These are phyloP conservation scores for Paecilomyces fulvus DNA, from an alignment of 2,329 filamentous ascomycete genomes.

Conservation along the genomic window DNA sequence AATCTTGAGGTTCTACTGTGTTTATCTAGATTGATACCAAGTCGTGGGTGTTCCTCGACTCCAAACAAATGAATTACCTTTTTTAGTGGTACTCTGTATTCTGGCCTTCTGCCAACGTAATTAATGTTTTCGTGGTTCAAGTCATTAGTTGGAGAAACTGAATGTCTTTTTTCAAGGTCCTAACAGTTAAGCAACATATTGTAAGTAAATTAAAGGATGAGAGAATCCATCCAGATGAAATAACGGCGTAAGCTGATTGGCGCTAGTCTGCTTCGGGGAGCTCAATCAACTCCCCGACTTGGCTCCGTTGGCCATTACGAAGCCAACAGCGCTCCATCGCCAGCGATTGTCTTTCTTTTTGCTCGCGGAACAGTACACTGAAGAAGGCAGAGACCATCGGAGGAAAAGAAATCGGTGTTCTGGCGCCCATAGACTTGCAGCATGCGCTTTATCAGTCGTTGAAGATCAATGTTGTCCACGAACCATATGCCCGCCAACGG, in stretches of 20 bases:
- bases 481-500: constrained; percentile 33
- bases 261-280: constrained; percentile 1
- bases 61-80: neutral
- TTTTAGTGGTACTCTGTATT: neutral
- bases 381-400: neutral
- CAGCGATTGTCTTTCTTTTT: neutral
- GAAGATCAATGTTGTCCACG: constrained; percentile 24
- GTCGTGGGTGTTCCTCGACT: neutral
- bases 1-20: neutral
- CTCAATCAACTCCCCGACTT: neutral
- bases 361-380: neutral
- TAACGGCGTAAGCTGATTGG: neutral
- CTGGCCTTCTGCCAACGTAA: neutral
- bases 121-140: neutral
- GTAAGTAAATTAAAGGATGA: neutral
- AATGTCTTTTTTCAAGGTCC: neutral
- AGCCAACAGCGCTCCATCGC: neutral
- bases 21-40: neutral
- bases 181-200: neutral
- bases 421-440: constrained; percentile 6
- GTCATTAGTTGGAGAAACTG: neutral
- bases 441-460: constrained; percentile 12
- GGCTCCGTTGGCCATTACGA: neutral
- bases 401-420: constrained; percentile 1
- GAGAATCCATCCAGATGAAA: neutral